Percentiles rank a stretch among this genome's conserved stretches.
These are phyloP conservation scores for Saccharomyces hybrid DNA, from an alignment of 1,139 yeast species.

Conservation along the genomic window DNA sequence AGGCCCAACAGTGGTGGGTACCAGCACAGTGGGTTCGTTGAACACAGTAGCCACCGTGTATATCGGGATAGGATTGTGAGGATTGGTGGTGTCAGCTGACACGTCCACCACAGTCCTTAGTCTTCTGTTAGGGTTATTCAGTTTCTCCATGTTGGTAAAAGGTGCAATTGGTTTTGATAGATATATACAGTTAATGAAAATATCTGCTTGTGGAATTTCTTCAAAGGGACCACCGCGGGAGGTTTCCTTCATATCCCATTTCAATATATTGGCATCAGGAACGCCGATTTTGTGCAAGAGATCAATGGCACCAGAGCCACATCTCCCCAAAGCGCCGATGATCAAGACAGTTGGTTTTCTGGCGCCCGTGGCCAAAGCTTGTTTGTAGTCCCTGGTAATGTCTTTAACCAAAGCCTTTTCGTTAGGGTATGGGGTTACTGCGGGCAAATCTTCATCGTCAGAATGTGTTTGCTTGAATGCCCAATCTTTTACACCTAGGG, in stretches of 20 bases:
- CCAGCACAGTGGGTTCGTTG: constrained; percentile 80
- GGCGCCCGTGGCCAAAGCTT: constrained; percentile 55
- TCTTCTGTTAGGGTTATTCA: constrained; percentile 58
- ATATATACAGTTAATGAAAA: constrained; percentile 92
- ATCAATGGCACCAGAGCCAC: constrained; percentile 95
- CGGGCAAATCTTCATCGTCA: constrained; percentile 59
- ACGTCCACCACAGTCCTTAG: constrained; percentile 92
- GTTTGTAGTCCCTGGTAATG: constrained; percentile 52
- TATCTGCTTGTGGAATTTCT: constrained; percentile 80
- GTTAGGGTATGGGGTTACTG: constrained; percentile 73
- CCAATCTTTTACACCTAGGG: constrained; percentile 91
- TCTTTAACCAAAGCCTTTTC: constrained; percentile 66
- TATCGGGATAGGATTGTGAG: constrained; percentile 95
- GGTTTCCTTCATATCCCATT: constrained; percentile 98
- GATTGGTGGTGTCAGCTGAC: constrained; percentile 97
- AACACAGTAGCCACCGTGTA: constrained; percentile 85
- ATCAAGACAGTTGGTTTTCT: constrained; percentile 71
- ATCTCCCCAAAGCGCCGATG: constrained; percentile 96
- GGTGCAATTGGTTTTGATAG: constrained; percentile 91
- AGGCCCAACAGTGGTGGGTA: constrained; percentile 69
- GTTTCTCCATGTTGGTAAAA: constrained; percentile 60
- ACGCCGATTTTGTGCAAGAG: constrained; percentile 75
- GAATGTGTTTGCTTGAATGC: constrained; percentile 75
- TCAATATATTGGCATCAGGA: constrained; percentile 72
- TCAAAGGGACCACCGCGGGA: constrained; percentile 94